Base-by-base conservation (phyloP, 441 rosid species). In the Corymbia calophylla region DNA sequence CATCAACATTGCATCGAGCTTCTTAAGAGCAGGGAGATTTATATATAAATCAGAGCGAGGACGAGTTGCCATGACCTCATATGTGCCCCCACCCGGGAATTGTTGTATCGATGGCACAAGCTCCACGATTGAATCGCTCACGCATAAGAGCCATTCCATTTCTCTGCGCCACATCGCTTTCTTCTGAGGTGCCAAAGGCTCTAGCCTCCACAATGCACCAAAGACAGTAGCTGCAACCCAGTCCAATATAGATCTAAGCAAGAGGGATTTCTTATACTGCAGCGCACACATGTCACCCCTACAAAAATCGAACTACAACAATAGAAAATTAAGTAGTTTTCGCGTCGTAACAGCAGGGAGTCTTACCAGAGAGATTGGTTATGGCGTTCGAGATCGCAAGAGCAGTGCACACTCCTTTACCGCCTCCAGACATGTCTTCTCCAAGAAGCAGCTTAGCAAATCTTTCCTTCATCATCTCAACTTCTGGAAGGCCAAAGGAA, bases 401-500 rank as follows among this genome's bases (percentile, higher is more conserved):
- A 6, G 99, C 99, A 53, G 97, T 97, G 89, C 98, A 98, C 64
- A 96, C 99, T 56, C 99, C 99, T 93, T 98, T 96, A 23, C 99
- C 99, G 77, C 99, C 98, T 21, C 99, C 99, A 21, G 99, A 98
- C 99, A 98, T 98, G 92, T 98, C 99, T 88, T 98, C 99, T 85
- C 99, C 99, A 5, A 98, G 91, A 81, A 98, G 98, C 81, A 98
- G 95, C 96, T 98, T 98, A 7, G 99, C 99, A 89, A 96, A 98
- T 94, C 99, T 96, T 93, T 97, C 99, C 91, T 96, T 98, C 99
- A 98, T 97, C 99, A 97, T 94, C 93, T 97, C 99, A 88, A 94
- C 91, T 90, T 97, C 99, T 97, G 87, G 84, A 44, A 77, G 1
- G n/a, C 51, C 90, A 87, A 54, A 88, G 66, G 66, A 23, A 58